These are phyloP conservation scores for Lachnellula suecica DNA, from an alignment of 2,329 filamentous ascomycete genomes.

Conservation along the genomic window DNA sequence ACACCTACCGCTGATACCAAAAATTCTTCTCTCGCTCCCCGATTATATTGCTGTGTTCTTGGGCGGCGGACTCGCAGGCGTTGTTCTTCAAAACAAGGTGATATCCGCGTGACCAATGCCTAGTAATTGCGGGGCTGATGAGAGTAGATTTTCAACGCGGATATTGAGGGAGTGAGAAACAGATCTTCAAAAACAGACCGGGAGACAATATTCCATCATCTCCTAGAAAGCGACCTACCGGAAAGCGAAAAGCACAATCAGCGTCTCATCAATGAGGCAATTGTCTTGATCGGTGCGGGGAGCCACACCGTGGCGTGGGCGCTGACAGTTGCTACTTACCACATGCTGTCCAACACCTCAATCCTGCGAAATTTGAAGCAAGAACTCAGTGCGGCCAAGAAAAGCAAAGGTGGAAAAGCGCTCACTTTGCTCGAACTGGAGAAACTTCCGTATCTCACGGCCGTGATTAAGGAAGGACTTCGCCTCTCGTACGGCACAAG, in stretches of 20 bases:
- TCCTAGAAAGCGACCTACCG: constrained; percentile 30
- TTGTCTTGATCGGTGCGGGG: constrained; percentile 34
- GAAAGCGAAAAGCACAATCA: constrained; percentile 31
- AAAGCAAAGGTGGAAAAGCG: constrained; percentile 6
- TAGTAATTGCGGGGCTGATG: too few relatives aligned
- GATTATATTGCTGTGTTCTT: constrained; percentile 5
- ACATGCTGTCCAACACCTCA: constrained; percentile 33
- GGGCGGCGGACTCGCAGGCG: constrained; percentile 4
- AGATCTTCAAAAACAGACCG: constrained; percentile 16
- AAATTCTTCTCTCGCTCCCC: constrained; percentile 9
- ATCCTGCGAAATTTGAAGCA: constrained; percentile 31
- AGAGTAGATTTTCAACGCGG: neutral
- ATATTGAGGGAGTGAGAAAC: neutral
- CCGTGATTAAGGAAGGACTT: constrained; percentile 31
- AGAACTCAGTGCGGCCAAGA: constrained; percentile 31
- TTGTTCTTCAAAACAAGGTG: constrained; percentile 2
- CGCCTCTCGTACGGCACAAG: constrained; percentile 32
- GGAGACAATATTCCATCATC: constrained; percentile 22
- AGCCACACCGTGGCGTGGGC: constrained; percentile 36
- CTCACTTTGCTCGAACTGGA: constrained; percentile 19
- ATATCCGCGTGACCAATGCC: too few relatives aligned
- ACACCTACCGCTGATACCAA: constrained; percentile 9
- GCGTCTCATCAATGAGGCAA: constrained; percentile 34
- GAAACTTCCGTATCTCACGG: constrained; percentile 30
- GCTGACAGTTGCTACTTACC: constrained; percentile 34